Conservation (phyloP, 1,284 basidiomycete genomes). For the Rhodotorula sp. region DNA sequence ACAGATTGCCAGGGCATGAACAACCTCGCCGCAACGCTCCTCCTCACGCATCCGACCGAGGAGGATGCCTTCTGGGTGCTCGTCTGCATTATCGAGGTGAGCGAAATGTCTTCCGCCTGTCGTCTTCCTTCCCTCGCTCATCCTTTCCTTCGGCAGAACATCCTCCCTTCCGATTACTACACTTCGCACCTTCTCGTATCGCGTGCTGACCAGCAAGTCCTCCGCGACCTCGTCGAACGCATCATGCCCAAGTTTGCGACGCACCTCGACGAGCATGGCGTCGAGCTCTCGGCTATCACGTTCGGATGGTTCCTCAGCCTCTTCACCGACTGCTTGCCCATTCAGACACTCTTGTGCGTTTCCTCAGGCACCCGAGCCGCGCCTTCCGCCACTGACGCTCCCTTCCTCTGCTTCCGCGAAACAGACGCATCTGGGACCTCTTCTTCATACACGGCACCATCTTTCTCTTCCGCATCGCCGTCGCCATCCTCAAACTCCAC, state of each 20-base stretch:
- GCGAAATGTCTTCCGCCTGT: slow-evolving; percentile 59
- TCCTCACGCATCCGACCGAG: slow-evolving; percentile 87
- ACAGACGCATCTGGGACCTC: slow-evolving; percentile 60
- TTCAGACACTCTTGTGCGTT: slow-evolving; percentile 74
- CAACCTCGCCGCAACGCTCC: slow-evolving; percentile 84
- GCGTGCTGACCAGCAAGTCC: slow-evolving; percentile 86
- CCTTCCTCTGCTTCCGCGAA: neutral
- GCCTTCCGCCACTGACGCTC: too few species aligned
- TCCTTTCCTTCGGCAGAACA: slow-evolving; percentile 42
- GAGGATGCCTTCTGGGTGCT: slow-evolving; percentile 98
- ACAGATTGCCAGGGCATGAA: slow-evolving; percentile 83
- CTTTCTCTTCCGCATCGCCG: slow-evolving; percentile 68
- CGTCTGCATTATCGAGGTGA: slow-evolving; percentile 78
- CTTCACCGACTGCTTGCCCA: slow-evolving; percentile 93
- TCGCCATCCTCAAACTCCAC: slow-evolving; percentile 79
- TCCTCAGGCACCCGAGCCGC: too few species aligned
- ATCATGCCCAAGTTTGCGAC: slow-evolving; percentile 64
- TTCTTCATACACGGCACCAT: slow-evolving; percentile 91
- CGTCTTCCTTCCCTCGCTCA: slow-evolving; percentile 60
- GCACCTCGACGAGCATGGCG: slow-evolving; percentile 74
- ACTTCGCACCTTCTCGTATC: slow-evolving; percentile 61
- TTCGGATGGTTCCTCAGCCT: slow-evolving; percentile 98
- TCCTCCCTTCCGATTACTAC: slow-evolving; percentile 52
- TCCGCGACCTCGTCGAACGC: slow-evolving; percentile 80
- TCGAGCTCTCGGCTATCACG: slow-evolving; percentile 90